A percentile compares a stretch with the other conserved stretches of the same genome.
phyloP scores from a whole-genome alignment of 225 moss, liverwort and hornwort species.

The Polytrichum formosum region DNA sequence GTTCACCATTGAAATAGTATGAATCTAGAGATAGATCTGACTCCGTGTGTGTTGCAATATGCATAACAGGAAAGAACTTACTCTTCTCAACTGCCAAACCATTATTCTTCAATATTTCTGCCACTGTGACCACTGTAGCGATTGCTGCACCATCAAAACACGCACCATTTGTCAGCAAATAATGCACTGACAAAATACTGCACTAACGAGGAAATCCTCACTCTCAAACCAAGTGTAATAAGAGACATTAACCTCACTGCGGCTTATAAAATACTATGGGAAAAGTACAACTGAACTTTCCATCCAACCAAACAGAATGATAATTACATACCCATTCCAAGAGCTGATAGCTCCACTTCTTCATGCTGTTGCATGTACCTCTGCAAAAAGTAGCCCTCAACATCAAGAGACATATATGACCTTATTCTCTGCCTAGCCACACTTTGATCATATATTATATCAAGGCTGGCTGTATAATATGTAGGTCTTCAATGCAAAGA shows the following conservation, averaged over 20 bases:
- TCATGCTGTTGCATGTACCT: slow-evolving; percentile 76
- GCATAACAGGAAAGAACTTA: slow-evolving; percentile 20
- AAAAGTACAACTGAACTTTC: neutral
- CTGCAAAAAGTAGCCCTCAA: slow-evolving; percentile 16
- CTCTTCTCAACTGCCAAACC: slow-evolving; percentile 94
- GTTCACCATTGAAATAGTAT: too few relatives aligned
- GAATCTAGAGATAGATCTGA: too few relatives aligned
- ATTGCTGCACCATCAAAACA: slow-evolving; percentile 59
- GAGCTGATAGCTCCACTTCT: slow-evolving; percentile 62
- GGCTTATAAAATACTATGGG: neutral
- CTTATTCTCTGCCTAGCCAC: too few relatives aligned
- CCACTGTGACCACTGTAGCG: slow-evolving; percentile 93
- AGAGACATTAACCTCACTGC: neutral
- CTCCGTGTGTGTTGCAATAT: too few relatives aligned
- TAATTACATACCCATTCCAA: slow-evolving; percentile 55
- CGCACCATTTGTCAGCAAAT: neutral
- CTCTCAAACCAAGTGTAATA: neutral
- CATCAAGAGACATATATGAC: too few relatives aligned
- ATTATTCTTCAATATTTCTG: slow-evolving; percentile 97
- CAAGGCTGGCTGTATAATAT: too few relatives aligned
- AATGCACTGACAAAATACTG: neutral
- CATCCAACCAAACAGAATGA: too few relatives aligned
- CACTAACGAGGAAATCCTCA: neutral
- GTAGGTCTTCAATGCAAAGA: too few relatives aligned
- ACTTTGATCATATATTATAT: too few relatives aligned